Percentiles rank a stretch among this genome's conserved stretches.
phyloP scores from a whole-genome alignment of 2,329 filamentous ascomycete genomes.

The Mollisia scopiformis region DNA sequence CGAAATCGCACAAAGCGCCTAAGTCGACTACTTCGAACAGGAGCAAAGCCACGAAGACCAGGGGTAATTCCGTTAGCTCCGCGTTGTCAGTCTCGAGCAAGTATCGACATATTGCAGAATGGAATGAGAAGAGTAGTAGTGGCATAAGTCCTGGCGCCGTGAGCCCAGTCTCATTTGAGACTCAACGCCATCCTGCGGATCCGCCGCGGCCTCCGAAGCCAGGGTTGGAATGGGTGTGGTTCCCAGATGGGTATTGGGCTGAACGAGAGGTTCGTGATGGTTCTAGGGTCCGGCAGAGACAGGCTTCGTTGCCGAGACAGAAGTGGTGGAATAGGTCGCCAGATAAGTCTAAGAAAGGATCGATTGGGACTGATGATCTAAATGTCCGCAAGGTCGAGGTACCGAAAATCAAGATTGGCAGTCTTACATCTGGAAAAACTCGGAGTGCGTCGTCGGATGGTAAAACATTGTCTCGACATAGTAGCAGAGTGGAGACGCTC shows the following conservation, averaged over 20 bases:
- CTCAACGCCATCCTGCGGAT: constrained; percentile 38
- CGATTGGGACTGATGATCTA: background rate
- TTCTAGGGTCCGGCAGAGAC: constrained; percentile 6
- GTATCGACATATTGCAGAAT: constrained; percentile 17
- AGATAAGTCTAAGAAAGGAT: constrained; percentile 12
- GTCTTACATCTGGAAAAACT: background rate
- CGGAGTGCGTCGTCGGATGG: background rate
- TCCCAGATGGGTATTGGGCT: constrained; percentile 65
- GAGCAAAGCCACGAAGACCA: background rate
- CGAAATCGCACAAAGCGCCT: background rate
- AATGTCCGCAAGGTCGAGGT: constrained; percentile 7
- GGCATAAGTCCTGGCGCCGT: background rate
- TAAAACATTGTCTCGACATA: background rate
- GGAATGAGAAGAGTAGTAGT: constrained; percentile 19
- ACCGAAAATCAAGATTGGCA: constrained; percentile 20
- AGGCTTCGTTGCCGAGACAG: constrained; percentile 4
- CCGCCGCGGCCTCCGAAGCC: constrained; percentile 58
- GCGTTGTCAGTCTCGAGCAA: constrained; percentile 3
- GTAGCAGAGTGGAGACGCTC: background rate
- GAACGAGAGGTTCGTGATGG: constrained; percentile 48
- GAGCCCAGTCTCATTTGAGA: background rate
- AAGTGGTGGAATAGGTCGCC: constrained; percentile 24
- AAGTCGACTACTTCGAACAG: constrained; percentile 10
- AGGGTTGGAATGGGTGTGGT: constrained; percentile 66
- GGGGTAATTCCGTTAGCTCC: constrained; percentile 6